Base-by-base conservation (phyloP, 2,329 filamentous ascomycete genomes). In the Phialocephala sp. region DNA sequence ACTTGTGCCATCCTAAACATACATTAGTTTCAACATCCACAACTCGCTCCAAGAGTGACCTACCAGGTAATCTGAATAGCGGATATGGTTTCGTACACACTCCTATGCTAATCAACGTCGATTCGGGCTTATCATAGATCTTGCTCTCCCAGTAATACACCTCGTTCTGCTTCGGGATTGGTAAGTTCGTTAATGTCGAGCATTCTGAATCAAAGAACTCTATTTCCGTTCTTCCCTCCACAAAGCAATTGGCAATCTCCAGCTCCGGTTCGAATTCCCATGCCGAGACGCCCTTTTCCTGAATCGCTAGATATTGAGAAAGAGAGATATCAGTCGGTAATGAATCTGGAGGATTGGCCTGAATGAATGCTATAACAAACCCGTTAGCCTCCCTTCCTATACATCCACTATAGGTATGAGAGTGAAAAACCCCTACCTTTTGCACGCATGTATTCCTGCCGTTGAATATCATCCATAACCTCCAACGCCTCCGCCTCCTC, bases 71-170 rank as follows among this genome's bases (percentile, higher is more conserved):
- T 74, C 95, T 85, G 78, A 99, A 99, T 57, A 98, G 82, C 20
- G 95, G 95, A 78, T 99, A 99, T 8, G 95, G 95, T 77, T 99
- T 99, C 22, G 95, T 99, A 55, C 92, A 91, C 84, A 99, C 91
- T 71, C 95, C 95, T 72, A 99, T 93, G 76, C 91, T 94, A 68
- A 99, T 85, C 71, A 93, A 81, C 0, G 93, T 97, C 66, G 82
- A 88, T 69, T 98, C 95, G 4, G 95, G 93, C 80, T 98, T 98
- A 68, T 99, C 95, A 80, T 96, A 99, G 61, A 99, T 91, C 83
- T 99, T 99, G 63, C 94, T 92, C 79, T 99, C 95, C 95, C 95
- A 99, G 79, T 99, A 99, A 79, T 99, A 99, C 12, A 98, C 94
- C 76, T 99, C 95, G 76, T 99, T 99, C 77, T 99, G 95, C 76